These are phyloP conservation scores for Pyrrhoderma noxium DNA, from an alignment of 1,284 basidiomycete species.

Conservation along the genomic window DNA sequence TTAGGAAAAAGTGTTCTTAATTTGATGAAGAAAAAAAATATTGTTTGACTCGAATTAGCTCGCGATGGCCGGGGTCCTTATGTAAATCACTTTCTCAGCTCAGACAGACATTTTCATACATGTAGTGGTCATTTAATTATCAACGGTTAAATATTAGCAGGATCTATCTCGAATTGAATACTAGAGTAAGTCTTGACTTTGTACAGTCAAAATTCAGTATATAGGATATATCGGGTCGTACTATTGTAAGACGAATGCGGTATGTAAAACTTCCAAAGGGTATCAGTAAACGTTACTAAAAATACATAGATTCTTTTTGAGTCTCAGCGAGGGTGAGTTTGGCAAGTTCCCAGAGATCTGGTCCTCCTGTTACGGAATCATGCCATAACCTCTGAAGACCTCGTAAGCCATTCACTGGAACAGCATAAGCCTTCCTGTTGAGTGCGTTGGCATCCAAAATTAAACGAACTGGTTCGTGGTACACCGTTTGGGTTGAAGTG, in stretches of 20 bases:
- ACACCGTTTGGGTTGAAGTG: neutral
- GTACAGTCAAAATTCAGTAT: too few relatives aligned
- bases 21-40: neutral
- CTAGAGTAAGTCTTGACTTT: too few relatives aligned
- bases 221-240: too few relatives aligned
- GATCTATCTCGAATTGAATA: too few relatives aligned
- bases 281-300: too few relatives aligned
- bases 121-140: too few relatives aligned
- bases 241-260: too few relatives aligned
- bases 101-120: too few relatives aligned
- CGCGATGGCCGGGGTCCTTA: slow-evolving; percentile 3
- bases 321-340: neutral
- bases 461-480: neutral
- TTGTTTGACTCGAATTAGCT: neutral
- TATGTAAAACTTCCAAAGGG: too few relatives aligned
- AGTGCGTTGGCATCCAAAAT: slow-evolving; percentile 4
- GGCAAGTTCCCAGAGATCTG: slow-evolving; percentile 3
- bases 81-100: too few relatives aligned
- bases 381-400: slow-evolving; percentile 2
- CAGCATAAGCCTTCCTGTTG: neutral
- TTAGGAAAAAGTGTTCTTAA: neutral
- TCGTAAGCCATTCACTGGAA: slow-evolving; percentile 1
- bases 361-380: slow-evolving; percentile 2
- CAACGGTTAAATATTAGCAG: too few relatives aligned
- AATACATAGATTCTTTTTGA: too few relatives aligned